Evolutionary conservation across 2,329 filamentous ascomycete species (phyloP).

Genomic region (Tolypocladium ovalisporum): DNA sequence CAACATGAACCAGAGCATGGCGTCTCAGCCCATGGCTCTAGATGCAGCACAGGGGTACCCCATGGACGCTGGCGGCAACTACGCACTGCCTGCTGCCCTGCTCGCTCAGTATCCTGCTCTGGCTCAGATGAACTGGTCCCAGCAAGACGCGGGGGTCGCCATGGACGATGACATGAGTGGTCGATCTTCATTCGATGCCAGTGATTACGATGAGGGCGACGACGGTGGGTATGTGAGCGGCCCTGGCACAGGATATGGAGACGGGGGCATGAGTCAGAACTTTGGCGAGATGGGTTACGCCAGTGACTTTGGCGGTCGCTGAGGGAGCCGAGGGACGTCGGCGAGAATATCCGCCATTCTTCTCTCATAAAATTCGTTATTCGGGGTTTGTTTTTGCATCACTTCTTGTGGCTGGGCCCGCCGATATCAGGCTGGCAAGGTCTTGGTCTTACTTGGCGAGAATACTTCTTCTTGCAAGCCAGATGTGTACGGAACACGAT

Average conservation of each 20-base stretch:
- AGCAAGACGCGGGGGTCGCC: slow-evolving; percentile 53
- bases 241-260: slow-evolving; percentile 48
- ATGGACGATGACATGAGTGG: slow-evolving; percentile 69
- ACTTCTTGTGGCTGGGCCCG: neutral
- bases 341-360: neutral
- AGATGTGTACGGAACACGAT: neutral
- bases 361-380: neutral
- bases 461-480: neutral
- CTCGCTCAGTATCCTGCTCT: slow-evolving; percentile 87
- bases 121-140: slow-evolving; percentile 78
- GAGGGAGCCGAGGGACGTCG: slow-evolving; percentile 11
- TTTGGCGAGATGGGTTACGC: slow-evolving; percentile 41
- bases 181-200: slow-evolving; percentile 71
- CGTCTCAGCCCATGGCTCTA: slow-evolving; percentile 44
- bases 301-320: slow-evolving; percentile 40
- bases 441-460: neutral
- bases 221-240: slow-evolving; percentile 57
- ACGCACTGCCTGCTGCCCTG: slow-evolving; percentile 73
- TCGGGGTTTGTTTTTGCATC: neutral
- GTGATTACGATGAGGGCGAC: slow-evolving; percentile 66
- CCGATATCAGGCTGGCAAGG: neutral
- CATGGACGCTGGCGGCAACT: slow-evolving; percentile 45
- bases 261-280: slow-evolving; percentile 43
- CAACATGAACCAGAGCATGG: slow-evolving; percentile 51
- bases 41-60: slow-evolving; percentile 48